phyloP scores from a whole-genome alignment of 257 asterid genomes.

The Mentha longifolia region DNA sequence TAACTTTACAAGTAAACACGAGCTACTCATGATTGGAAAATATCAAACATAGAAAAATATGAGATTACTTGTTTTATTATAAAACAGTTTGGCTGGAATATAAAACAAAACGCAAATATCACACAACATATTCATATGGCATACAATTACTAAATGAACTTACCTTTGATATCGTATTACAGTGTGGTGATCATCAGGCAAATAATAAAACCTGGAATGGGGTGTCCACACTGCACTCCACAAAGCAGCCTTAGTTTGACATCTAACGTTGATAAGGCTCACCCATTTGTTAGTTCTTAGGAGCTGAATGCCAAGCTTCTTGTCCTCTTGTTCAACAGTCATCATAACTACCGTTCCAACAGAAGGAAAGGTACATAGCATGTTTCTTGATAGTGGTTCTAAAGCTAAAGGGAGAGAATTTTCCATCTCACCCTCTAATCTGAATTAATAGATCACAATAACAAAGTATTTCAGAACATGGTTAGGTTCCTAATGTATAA shows the following conservation, averaged over 20 bases:
- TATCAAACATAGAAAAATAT: not conserved
- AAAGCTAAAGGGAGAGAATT: constrained; percentile 67
- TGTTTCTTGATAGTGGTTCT: constrained; percentile 67
- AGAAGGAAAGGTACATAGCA: constrained; percentile 66
- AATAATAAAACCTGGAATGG: constrained; percentile 61
- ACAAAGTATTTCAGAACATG: constrained; percentile 13
- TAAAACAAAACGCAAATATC: constrained; percentile 10
- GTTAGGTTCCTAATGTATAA: constrained; percentile 2
- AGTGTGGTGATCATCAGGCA: constrained; percentile 60
- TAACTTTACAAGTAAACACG: not conserved
- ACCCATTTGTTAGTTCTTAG: constrained; percentile 73
- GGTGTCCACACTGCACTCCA: constrained; percentile 76
- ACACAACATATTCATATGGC: not conserved
- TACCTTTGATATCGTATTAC: constrained; percentile 63
- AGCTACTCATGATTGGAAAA: not conserved
- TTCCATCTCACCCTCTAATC: constrained; percentile 70
- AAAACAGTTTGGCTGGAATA: not conserved
- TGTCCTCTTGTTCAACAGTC: constrained; percentile 46
- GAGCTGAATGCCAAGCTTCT: constrained; percentile 51
- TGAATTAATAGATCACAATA: constrained; percentile 39
- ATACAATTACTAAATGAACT: not conserved
- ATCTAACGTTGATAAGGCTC: constrained; percentile 52
- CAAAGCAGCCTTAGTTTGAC: constrained; percentile 51
- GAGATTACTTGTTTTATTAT: not conserved
- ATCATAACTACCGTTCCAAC: constrained; percentile 85